phyloP scores from a whole-genome alignment of 257 asterid genomes.

The Verbena officinalis region DNA sequence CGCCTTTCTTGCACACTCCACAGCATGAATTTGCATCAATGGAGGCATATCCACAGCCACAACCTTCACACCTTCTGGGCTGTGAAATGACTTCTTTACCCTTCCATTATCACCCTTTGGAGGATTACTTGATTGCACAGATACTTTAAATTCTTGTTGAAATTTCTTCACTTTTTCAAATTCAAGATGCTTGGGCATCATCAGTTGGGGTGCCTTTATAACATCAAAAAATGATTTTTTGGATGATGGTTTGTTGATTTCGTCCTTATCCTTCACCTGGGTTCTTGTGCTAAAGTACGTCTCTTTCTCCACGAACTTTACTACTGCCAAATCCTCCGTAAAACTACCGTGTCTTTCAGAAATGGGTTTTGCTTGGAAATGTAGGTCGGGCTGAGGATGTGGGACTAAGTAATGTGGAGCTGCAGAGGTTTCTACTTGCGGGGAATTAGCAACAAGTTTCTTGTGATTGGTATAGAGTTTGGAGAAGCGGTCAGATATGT shows the following conservation, averaged over 20 bases:
- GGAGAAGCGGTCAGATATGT: conserved; percentile 76
- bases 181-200: conserved; percentile 41
- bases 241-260: conserved; percentile 36
- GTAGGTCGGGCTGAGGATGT: conserved; percentile 38
- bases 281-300: conserved; percentile 34
- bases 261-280: conserved; percentile 40
- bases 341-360: conserved; percentile 36
- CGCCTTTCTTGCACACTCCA: conserved; percentile 83
- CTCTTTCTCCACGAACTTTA: conserved; percentile 20
- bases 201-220: conserved; percentile 39
- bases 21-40: conserved; percentile 93
- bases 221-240: conserved; percentile 32
- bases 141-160: conserved; percentile 29
- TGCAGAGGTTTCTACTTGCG: conserved; percentile 14
- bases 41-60: conserved; percentile 98
- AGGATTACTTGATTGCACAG: conserved; percentile 45
- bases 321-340: background rate
- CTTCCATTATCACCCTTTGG: conserved; percentile 39
- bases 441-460: conserved; percentile 30
- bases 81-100: conserved; percentile 68
- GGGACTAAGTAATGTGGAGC: background rate
- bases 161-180: conserved; percentile 30
- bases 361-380: conserved; percentile 30
- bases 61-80: conserved; percentile 76
- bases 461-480: conserved; percentile 66